phyloP scores from a whole-genome alignment of 2,329 filamentous ascomycete genomes.

The Ceratocystis smalleyi region DNA sequence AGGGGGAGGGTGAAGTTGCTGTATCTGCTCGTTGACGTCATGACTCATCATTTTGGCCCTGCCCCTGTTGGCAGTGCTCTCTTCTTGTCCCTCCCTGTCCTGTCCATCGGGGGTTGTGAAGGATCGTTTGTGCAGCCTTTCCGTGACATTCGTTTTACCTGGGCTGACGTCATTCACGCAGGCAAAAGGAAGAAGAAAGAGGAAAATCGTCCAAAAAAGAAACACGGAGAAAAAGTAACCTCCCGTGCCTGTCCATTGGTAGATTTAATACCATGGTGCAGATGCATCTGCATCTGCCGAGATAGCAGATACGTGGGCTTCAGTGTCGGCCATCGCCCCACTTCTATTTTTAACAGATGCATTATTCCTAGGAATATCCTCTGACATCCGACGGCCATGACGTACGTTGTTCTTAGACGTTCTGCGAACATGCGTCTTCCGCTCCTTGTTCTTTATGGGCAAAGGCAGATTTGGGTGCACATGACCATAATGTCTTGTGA shows the following conservation, averaged over 20 bases:
- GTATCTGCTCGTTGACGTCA: not conserved
- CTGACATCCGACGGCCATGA: not conserved
- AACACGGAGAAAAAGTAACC: not conserved
- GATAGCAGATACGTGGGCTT: not conserved
- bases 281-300: not conserved
- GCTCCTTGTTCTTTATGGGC: constrained; percentile 40
- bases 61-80: not conserved
- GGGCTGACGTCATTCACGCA: not conserved
- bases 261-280: not conserved
- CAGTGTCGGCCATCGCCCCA: not conserved
- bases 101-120: not conserved
- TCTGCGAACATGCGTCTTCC: constrained; percentile 6
- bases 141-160: not conserved
- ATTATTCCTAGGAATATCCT: not conserved
- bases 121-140: not conserved
- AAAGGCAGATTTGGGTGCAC: constrained; percentile 81
- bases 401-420: not conserved
- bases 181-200: not conserved
- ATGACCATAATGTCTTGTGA: constrained; percentile 86
- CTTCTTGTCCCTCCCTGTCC: not conserved
- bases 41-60: not conserved
- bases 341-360: not conserved
- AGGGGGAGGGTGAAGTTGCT: not conserved
- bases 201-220: not conserved
- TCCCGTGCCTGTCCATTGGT: not conserved